phyloP scores from a whole-genome alignment of 257 asterid genomes.

The Plectranthus barbatus region DNA sequence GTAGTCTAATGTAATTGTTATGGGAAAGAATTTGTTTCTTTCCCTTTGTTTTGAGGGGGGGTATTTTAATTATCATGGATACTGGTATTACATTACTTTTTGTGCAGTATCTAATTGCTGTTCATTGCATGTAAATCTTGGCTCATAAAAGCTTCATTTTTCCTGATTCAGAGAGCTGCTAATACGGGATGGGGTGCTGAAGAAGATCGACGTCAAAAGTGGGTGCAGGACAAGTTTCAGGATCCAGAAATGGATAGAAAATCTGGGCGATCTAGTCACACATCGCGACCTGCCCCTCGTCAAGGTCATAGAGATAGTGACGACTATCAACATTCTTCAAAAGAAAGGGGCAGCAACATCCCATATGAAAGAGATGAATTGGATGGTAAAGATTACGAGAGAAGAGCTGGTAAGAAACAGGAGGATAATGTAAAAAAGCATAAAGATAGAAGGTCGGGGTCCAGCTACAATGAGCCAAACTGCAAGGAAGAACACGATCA shows the following conservation, averaged over 20 bases:
- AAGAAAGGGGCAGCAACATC: conserved; percentile 9
- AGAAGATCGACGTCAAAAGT: conserved; percentile 52
- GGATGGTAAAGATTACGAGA: conserved; percentile 20
- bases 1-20: neutral
- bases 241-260: conserved; percentile 33
- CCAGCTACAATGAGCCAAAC: conserved; percentile 21
- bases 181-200: conserved; percentile 96
- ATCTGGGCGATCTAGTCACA: conserved; percentile 21
- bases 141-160: neutral
- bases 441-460: conserved; percentile 30
- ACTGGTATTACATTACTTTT: neutral
- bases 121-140: neutral
- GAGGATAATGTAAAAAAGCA: conserved; percentile 8
- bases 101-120: neutral
- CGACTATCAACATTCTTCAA: conserved; percentile 24
- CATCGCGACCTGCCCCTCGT: conserved; percentile 18
- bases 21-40: too few relatives aligned
- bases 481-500: conserved; percentile 32
- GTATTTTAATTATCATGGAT: neutral
- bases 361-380: conserved; percentile 11
- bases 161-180: conserved; percentile 69
- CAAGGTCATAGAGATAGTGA: conserved; percentile 19
- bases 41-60: too few relatives aligned
- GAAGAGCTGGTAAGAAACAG: conserved; percentile 20
- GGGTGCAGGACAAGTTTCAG: conserved; percentile 47